phyloP scores from a whole-genome alignment of 2,329 filamentous ascomycete genomes.

The Phialophora chinensis region DNA sequence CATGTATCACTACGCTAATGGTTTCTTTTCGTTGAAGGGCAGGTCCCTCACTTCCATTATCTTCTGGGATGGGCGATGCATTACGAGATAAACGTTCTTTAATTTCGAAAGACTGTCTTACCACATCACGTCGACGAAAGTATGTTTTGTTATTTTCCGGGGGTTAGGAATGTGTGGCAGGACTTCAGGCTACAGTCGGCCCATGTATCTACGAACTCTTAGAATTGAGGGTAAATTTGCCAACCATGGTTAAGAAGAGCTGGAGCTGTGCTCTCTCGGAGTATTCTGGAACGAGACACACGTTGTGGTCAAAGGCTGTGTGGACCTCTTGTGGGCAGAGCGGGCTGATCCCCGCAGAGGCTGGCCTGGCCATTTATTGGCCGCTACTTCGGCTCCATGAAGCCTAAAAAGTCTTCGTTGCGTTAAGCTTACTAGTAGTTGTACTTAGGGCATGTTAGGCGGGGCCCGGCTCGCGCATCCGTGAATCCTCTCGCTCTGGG shows the following conservation, averaged over 20 bases:
- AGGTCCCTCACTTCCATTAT: background rate
- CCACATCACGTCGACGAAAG: background rate
- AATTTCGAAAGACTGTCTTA: background rate
- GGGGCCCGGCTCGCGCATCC: background rate
- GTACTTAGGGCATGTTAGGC: background rate
- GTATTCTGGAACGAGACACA: background rate
- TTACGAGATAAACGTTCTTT: background rate
- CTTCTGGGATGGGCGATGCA: background rate
- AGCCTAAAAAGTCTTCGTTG: background rate
- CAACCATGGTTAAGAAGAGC: too few species aligned
- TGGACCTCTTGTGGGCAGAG: background rate
- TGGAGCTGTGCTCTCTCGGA: background rate
- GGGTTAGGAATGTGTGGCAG: too few species aligned
- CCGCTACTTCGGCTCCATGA: background rate
- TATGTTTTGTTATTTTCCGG: background rate
- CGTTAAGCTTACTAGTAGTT: background rate
- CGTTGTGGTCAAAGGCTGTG: background rate
- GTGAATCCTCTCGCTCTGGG: background rate
- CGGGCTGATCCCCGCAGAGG: background rate
- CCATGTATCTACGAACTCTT: too few species aligned
- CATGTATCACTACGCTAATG: background rate
- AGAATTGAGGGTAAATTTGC: too few species aligned
- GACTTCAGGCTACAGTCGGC: too few species aligned
- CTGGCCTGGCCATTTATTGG: background rate
- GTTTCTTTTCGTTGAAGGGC: background rate